A percentile compares a stretch with the other conserved stretches of the same genome.
phyloP scores from a whole-genome alignment of 257 asterid genomes.

The Prunella vulgaris region DNA sequence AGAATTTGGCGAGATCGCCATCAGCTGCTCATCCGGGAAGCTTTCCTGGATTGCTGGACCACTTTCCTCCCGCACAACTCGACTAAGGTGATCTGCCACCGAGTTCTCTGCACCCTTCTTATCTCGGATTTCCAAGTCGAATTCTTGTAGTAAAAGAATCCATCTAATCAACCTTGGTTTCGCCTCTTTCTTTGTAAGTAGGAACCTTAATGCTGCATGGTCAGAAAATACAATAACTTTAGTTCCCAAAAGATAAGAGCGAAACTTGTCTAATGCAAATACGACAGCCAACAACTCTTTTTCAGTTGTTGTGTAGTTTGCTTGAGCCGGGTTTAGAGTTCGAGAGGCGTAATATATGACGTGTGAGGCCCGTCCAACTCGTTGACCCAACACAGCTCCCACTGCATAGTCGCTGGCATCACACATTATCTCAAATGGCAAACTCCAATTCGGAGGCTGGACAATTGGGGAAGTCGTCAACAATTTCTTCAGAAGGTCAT shows the following conservation, averaged over 20 bases:
- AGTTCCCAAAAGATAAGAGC: too few species aligned
- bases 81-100: neutral
- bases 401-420: neutral
- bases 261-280: too few species aligned
- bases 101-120: neutral
- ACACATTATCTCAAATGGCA: neutral
- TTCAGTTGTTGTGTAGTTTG: neutral
- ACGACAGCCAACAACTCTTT: neutral
- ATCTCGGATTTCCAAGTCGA: neutral
- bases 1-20: neutral
- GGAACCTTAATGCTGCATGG: neutral
- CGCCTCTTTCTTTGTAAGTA: too few species aligned
- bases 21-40: neutral
- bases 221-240: neutral
- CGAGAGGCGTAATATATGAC: too few species aligned
- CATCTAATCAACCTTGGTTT: neutral
- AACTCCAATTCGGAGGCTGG: neutral
- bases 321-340: too few species aligned
- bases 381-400: neutral
- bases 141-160: neutral
- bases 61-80: neutral
- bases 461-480: neutral
- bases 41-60: neutral
- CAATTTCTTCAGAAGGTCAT: neutral
- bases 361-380: too few species aligned